A percentile compares a stretch with the other conserved stretches of the same genome.
phyloP scores from a whole-genome alignment of 2,329 filamentous ascomycete species.

The Scopulariopsis brevicaulis region DNA sequence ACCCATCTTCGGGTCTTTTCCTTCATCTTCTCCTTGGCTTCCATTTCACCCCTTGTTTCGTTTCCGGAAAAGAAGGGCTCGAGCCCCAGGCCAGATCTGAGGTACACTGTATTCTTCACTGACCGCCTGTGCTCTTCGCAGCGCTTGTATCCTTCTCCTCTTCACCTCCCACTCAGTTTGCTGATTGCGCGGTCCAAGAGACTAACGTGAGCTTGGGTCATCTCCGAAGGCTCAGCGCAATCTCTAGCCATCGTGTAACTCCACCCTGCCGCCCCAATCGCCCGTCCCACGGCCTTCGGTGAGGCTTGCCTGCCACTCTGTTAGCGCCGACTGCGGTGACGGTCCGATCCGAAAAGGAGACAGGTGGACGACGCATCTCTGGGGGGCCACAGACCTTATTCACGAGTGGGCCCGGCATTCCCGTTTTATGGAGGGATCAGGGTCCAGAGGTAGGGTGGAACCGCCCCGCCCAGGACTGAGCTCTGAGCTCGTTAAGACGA shows the following conservation, averaged over 20 bases:
- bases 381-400: neutral
- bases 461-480: no score
- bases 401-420: no score
- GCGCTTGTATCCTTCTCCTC: no score
- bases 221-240: no score
- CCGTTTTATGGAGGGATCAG: no score
- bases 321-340: neutral
- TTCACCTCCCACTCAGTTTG: no score
- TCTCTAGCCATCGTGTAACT: neutral
- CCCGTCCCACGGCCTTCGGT: neutral
- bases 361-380: neutral
- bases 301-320: neutral
- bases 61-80: neutral
- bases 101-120: neutral
- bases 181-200: no score
- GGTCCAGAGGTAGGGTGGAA: no score
- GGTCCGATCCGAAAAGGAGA: neutral
- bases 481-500: no score
- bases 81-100: no score
- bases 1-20: neutral
- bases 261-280: neutral
- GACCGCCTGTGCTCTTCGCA: no score
- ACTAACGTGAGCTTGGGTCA: no score
- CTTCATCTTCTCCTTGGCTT: neutral
- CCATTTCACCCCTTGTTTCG: neutral